Evolutionary conservation across 179 eudicot genomes (phyloP).

Genomic region (Nepenthes alata): DNA sequence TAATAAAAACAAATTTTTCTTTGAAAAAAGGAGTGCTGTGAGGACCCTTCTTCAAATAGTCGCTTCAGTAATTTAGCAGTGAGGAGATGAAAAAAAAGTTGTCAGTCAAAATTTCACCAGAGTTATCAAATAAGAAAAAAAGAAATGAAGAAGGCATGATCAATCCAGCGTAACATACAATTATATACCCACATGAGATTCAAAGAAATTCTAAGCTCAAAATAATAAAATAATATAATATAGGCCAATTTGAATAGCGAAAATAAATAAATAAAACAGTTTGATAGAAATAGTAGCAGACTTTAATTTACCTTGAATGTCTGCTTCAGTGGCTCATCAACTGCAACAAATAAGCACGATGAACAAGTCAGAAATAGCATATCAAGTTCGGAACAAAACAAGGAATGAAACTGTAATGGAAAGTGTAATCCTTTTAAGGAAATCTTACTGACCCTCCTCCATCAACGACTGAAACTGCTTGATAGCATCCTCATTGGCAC

Average conservation of each 20-base stretch:
- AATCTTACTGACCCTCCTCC: constrained; percentile 34
- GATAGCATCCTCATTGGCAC: constrained; percentile 48
- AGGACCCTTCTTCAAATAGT: background rate
- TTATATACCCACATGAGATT: background rate
- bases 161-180: background rate
- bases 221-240: constrained; percentile 1
- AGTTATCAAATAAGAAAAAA: background rate
- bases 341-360: constrained; percentile 35
- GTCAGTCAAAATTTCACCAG: constrained; percentile 9
- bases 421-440: constrained; percentile 4
- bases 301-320: constrained; percentile 50
- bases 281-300: constrained; percentile 1
- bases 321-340: constrained; percentile 55
- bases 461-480: constrained; percentile 55
- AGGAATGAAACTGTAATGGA: background rate
- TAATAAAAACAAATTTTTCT: background rate
- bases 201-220: constrained; percentile 2
- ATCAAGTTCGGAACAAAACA: constrained; percentile 14
- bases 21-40: background rate
- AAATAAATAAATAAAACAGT: constrained; percentile 1
- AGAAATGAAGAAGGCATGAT: background rate
- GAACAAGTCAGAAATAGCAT: constrained; percentile 7
- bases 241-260: background rate
- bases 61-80: constrained; percentile 7
- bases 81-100: constrained; percentile 1